phyloP scores from a whole-genome alignment of 108 stramenopile genomes.

The Poteriospumella lacustris region DNA sequence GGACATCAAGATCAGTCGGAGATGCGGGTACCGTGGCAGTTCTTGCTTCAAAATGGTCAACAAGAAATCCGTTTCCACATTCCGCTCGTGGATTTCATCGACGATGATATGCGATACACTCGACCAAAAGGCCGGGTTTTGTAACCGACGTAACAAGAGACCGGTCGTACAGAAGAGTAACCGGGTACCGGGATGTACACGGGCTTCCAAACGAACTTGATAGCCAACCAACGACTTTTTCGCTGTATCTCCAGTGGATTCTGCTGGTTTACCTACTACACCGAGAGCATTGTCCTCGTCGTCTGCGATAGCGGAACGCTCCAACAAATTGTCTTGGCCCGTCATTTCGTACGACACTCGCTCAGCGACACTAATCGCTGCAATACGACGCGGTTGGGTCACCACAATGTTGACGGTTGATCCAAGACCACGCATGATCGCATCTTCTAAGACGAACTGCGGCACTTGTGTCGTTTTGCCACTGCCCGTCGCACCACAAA shows the following conservation, averaged over 20 bases:
- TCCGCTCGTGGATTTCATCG: conserved; percentile 93
- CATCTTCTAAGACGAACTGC: conserved; percentile 78
- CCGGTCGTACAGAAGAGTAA: conserved; percentile 94
- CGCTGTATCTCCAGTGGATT: not conserved
- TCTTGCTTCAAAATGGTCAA: conserved; percentile 70
- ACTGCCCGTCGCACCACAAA: conserved; percentile 71
- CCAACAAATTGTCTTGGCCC: too few relatives aligned
- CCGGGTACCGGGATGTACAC: conserved; percentile 61
- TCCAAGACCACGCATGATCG: conserved; percentile 53
- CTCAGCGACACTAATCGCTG: conserved; percentile 78
- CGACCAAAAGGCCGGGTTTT: conserved; percentile 65
- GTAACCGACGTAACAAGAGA: conserved; percentile 86
- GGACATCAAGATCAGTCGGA: conserved; percentile 75
- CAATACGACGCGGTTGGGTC: conserved; percentile 81
- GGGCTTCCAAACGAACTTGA: conserved; percentile 76
- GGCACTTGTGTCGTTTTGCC: conserved; percentile 86
- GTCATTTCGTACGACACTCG: conserved; percentile 71
- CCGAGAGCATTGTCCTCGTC: too few relatives aligned
- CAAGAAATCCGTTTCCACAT: conserved; percentile 82
- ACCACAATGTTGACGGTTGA: conserved; percentile 71
- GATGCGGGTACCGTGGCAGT: conserved; percentile 55
- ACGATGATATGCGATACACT: conserved; percentile 81
- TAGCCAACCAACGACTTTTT: conserved; percentile 82
- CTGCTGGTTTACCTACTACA: too few relatives aligned
- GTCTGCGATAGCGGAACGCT: too few relatives aligned